Evolutionary conservation across 768 basidiomycete genomes (phyloP), one percentile per base, ranked within the genome.

Genomic region (Mycena metata): DNA sequence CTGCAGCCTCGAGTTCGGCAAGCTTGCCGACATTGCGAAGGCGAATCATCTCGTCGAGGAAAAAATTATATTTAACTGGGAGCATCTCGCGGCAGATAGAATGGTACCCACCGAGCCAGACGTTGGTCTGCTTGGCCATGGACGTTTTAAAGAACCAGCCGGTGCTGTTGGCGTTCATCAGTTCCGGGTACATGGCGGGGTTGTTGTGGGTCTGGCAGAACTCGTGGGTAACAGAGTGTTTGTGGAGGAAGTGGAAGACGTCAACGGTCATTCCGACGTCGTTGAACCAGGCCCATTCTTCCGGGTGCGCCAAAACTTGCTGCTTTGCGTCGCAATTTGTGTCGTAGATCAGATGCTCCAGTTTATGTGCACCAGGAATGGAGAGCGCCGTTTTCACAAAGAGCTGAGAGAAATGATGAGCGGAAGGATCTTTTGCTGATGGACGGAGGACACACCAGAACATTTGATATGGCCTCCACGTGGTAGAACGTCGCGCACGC

Each of bases 21-120:
- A 76, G 16, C 6, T 66, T 41, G 23, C 71, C 60, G 21, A 52
- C 12, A 36, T 83, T 83, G 0, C 62, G 54, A 0, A 69, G 58
- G 19, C 75, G 43, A 33, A 83, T 80, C 81, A 83, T 79, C 68
- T 83, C 82, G 36, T 83, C 81, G 0, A 83, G 67, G 64, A 81
- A 82, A 52, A 82, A 83, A 39, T 78, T 73, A 26, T 75, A 81
- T 46, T 74, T 72, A 0, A 69, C 67, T 0, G 73, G 69, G 0
- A 72, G 19, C 81, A 83, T 83, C 61, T 82, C 79, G 4, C 75
- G 42, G 16, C 73, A 72, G 0, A 82, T 81, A 0, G 78, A 50
- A 9, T 78, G 75, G 51, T 80, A 82, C 5, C 79, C 76, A 2
- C 76, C 77, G 3, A 81, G 60, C 81, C 82, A 83, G 6, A 73